These are phyloP conservation scores for Candida parachauliodes DNA, from an alignment of 805 yeast species.

Conservation along the genomic window DNA sequence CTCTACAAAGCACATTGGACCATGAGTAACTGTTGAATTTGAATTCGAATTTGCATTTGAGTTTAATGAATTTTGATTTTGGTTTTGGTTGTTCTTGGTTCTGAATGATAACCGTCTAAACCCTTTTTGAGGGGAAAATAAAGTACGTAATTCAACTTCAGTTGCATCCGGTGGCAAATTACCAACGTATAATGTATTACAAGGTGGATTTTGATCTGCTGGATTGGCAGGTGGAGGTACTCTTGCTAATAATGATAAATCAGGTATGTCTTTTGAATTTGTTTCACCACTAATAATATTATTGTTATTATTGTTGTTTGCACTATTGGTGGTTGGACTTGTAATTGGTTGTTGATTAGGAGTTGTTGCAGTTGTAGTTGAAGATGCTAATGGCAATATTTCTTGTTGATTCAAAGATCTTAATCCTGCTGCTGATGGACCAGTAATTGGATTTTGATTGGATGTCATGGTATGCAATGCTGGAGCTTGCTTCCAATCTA, in stretches of 20 bases:
- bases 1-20: constrained; percentile 99
- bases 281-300: no score
- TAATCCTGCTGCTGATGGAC: constrained; percentile 4
- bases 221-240: constrained; percentile 95
- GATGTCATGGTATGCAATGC: constrained; percentile 10
- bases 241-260: constrained; percentile 67
- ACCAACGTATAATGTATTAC: constrained; percentile 95
- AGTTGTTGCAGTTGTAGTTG: no score
- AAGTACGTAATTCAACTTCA: constrained; percentile 82
- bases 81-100: constrained; percentile 44
- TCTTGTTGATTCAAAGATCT: constrained; percentile 5
- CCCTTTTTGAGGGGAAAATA: constrained; percentile 87
- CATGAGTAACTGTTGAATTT: constrained; percentile 52
- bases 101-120: constrained; percentile 90
- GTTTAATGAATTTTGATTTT: neutral
- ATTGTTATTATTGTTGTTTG: no score
- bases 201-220: constrained; percentile 98
- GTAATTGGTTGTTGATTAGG: constrained; percentile 10
- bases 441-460: neutral
- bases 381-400: no score
- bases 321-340: constrained; percentile 10
- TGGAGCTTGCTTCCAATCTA: constrained; percentile 30
- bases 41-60: constrained; percentile 21
- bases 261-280: constrained; percentile 46
- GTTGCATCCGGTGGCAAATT: constrained; percentile 96